phyloP scores from a whole-genome alignment of 31 red algal species.

The Porphyra umbilicalis region DNA sequence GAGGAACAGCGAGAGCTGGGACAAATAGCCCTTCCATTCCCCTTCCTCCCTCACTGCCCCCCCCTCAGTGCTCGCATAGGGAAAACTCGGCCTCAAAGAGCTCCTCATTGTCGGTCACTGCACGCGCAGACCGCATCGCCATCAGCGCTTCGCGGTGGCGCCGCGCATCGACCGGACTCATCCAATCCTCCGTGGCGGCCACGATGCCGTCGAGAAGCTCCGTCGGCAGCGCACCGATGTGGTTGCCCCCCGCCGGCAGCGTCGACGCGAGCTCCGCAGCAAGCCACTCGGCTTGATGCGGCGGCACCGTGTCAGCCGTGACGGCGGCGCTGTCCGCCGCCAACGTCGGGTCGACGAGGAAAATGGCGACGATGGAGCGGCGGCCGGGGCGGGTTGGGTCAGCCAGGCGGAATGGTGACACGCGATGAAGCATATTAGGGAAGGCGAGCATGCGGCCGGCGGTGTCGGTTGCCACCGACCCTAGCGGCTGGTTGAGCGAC shows the following conservation, averaged over 20 bases:
- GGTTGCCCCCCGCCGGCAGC: background rate
- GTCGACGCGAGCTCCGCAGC: background rate
- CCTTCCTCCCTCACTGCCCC: too few species aligned
- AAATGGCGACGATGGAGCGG: background rate
- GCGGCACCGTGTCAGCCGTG: background rate
- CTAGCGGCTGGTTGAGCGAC: background rate
- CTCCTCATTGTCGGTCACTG: background rate
- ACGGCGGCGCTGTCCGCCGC: background rate
- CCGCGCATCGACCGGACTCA: background rate
- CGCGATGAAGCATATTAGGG: background rate
- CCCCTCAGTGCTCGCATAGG: background rate
- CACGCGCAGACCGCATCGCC: background rate
- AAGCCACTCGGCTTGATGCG: background rate
- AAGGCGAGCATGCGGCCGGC: background rate
- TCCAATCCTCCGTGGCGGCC: background rate
- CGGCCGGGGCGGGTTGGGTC: background rate
- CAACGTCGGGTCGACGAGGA: background rate
- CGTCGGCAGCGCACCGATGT: background rate
- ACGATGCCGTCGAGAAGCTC: background rate
- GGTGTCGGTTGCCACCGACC: background rate
- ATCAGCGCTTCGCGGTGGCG: background rate
- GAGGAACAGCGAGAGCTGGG: too few species aligned
- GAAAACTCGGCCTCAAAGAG: background rate
- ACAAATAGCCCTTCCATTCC: too few species aligned
- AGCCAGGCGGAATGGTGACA: background rate